Percentiles rank a stretch among this genome's conserved stretches.
Conservation (phyloP, 768 basidiomycete species). For the Pisolithus sp. region DNA sequence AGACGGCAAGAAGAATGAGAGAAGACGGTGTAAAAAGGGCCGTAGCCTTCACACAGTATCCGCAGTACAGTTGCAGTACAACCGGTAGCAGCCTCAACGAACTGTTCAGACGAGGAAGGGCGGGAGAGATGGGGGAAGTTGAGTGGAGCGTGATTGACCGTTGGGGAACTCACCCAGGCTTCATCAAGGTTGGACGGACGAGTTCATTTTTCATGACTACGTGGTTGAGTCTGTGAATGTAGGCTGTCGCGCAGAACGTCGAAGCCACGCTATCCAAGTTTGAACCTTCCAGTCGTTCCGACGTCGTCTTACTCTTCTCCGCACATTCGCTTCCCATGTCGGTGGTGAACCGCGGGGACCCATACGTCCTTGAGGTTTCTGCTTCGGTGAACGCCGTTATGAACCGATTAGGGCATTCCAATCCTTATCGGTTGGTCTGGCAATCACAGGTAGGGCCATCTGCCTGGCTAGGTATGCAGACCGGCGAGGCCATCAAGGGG, state of each 20-base stretch:
- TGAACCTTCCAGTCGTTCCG: constrained; percentile 58
- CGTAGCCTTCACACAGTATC: constrained; percentile 96
- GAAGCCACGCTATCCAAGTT: constrained; percentile 77
- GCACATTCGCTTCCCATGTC: constrained; percentile 98
- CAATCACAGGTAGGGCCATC: constrained; percentile 96
- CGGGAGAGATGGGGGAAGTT: constrained; percentile 58
- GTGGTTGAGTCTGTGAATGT: constrained; percentile 3
- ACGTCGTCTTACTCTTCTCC: constrained; percentile 86
- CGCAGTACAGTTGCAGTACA: constrained; percentile 97
- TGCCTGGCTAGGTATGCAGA: constrained; percentile 98
- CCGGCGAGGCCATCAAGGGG: constrained; percentile 84
- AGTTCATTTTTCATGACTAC: not conserved
- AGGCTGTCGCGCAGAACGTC: constrained; percentile 91
- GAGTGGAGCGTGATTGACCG: constrained; percentile 98
- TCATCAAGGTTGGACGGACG: constrained; percentile 71
- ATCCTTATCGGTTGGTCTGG: constrained; percentile 94
- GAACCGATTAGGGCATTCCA: constrained; percentile 70
- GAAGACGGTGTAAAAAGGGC: constrained; percentile 88
- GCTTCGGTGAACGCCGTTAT: constrained; percentile 92
- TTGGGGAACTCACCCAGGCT: constrained; percentile 93
- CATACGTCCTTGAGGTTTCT: constrained; percentile 92
- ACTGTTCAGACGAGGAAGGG: constrained; percentile 60
- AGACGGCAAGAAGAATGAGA: constrained; percentile 77
- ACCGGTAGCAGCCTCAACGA: constrained; percentile 98
- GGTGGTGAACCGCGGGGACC: constrained; percentile 97